Evolutionary conservation across 2,329 filamentous ascomycete species (phyloP), one percentile per base, ranked within the genome.

Genomic region (Torrubiellomyces zombiae): DNA sequence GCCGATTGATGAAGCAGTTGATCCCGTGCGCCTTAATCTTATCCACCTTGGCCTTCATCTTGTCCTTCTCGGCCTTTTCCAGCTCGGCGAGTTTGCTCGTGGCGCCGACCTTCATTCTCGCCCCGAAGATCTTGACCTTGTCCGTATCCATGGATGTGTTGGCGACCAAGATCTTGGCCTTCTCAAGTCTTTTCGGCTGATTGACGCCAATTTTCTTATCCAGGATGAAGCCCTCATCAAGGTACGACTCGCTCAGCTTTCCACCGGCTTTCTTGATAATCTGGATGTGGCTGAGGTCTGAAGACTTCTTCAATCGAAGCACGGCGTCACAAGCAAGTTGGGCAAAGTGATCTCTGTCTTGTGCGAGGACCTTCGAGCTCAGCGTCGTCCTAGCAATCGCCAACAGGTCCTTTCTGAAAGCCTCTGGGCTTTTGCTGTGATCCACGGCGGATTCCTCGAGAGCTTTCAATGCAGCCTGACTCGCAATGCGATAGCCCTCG

Each of bases 121-220:
- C 89, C 35, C 89, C 89, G 43, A 98, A 98, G 44, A 98, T 95
- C 68, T 98, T 98, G 60, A 98, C 81, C 66, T 98, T 98, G 59
- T 98, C 89, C 18, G 89, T 98, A 55, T 98, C 89, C 89, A 98
- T 98, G 9, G 85, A 79, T 7, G 89, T 98, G 59, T 98, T 98
- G 35, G 89, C 89, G 13, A 98, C 80, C 28, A 98, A 58, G 37
- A 98, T 98, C 63, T 95, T 98, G 38, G 86, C 89, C 51, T 98
- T 95, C 53, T 95, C 86, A 44, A 98, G 63, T 30, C 83, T 68
- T 66, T 95, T 95, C 27, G 89, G 89, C 55, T 98, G 89, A 62
- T 95, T 95, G 30, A 95, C 86, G 38, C 89, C 89, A 37, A 98
- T 93, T 60, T 86, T 92, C 69, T 98, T 98, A 61, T 98, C 89